Percentiles rank a stretch among this genome's conserved stretches.
Conservation (phyloP, 192 early-diverging fungal genomes). For the Chytriomyces hyalinus region DNA sequence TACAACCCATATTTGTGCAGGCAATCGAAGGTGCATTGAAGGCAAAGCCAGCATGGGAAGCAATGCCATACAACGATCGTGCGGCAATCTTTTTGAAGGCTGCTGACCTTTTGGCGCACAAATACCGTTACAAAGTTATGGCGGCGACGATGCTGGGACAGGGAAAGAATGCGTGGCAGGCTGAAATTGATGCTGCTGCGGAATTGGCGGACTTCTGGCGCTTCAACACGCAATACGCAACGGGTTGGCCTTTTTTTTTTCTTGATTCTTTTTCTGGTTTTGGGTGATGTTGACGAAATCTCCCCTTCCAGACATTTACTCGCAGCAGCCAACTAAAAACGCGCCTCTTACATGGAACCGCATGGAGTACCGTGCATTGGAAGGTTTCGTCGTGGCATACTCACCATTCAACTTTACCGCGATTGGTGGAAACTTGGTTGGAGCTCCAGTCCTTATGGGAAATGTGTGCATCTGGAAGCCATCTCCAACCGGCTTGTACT, state of each 20-base stretch:
- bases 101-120: slow-evolving; percentile 87
- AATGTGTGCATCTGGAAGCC: slow-evolving; percentile 99
- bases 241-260: slow-evolving; percentile 17
- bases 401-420: slow-evolving; percentile 99
- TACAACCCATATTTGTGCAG: slow-evolving; percentile 10
- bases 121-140: slow-evolving; percentile 78
- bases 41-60: slow-evolving; percentile 89
- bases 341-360: slow-evolving; percentile 88
- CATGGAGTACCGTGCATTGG: slow-evolving; percentile 92
- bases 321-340: slow-evolving; percentile 91
- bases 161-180: slow-evolving; percentile 98
- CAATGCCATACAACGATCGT: slow-evolving; percentile 91
- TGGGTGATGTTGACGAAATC: background rate
- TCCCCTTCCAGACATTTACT: slow-evolving; percentile 77
- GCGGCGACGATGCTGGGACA: slow-evolving; percentile 98
- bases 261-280: background rate
- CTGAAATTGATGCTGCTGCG: slow-evolving; percentile 97
- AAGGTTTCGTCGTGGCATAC: slow-evolving; percentile 97
- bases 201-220: slow-evolving; percentile 94
- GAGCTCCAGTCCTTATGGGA: slow-evolving; percentile 95
- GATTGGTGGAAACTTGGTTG: slow-evolving; percentile 93
- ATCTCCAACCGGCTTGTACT: slow-evolving; percentile 81
- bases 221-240: slow-evolving; percentile 92
- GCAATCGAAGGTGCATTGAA: slow-evolving; percentile 87
- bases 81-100: slow-evolving; percentile 96